Evolutionary conservation across 768 basidiomycete genomes (phyloP).

Genomic region (Termitomyces sp.): DNA sequence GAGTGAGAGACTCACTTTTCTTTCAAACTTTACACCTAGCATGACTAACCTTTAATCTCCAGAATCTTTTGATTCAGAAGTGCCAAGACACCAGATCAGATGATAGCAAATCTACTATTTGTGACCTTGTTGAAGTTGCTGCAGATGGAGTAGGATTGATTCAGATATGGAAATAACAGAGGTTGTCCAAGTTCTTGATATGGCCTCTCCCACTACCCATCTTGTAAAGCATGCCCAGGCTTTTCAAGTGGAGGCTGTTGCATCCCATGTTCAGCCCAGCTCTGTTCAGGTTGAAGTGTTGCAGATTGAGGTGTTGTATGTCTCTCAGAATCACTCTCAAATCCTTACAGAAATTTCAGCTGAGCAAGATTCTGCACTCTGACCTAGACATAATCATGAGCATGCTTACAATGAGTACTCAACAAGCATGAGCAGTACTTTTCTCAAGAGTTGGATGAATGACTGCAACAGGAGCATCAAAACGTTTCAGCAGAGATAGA

Average conservation of each 20-base stretch:
- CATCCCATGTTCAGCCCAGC: no score
- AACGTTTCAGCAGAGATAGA: background rate
- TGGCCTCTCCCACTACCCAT: background rate
- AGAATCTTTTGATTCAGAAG: background rate
- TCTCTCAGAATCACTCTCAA: no score
- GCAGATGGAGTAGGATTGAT: background rate
- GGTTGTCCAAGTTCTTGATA: background rate
- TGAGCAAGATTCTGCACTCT: background rate
- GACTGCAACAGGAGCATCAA: background rate
- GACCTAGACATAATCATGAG: background rate
- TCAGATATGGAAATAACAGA: background rate
- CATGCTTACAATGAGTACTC: background rate
- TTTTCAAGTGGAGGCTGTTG: no score
- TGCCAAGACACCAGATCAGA: background rate
- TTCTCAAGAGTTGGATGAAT: background rate
- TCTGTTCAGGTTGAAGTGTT: no score
- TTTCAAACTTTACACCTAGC: no score
- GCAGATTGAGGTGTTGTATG: no score
- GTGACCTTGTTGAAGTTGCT: background rate
- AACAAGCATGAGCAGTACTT: background rate
- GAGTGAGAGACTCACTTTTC: no score
- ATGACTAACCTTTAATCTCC: no score
- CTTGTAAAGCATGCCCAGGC: no score
- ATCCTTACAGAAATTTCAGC: no score
- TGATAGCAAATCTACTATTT: background rate